Conservation (phyloP, 1,284 basidiomycete genomes). For the Sanguinoderma infundibulare region DNA sequence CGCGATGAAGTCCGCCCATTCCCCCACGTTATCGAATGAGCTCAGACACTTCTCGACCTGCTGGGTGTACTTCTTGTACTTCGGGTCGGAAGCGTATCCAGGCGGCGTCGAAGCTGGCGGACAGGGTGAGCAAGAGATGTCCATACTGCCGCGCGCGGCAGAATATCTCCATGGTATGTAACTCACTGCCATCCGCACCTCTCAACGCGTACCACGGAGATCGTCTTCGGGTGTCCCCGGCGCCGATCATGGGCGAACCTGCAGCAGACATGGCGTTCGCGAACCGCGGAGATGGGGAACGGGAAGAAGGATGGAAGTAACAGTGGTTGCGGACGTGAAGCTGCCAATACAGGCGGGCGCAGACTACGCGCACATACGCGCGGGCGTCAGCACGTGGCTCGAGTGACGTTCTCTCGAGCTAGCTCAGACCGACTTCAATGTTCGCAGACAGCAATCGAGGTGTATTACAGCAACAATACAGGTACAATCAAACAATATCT, state of each 20-base stretch:
- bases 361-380: slow-evolving; percentile 2
- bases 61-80: slow-evolving; percentile 93
- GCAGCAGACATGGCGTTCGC: slow-evolving; percentile 24
- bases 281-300: background rate
- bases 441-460: background rate
- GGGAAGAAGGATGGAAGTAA: background rate
- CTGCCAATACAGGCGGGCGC: background rate
- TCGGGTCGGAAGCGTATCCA: slow-evolving; percentile 79
- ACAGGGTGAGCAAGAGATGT: background rate
- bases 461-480: background rate
- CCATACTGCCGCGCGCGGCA: background rate
- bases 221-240: slow-evolving; percentile 18
- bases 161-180: background rate
- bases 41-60: slow-evolving; percentile 92
- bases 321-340: slow-evolving; percentile 1
- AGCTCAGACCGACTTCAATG: too few species aligned
- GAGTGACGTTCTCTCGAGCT: too few species aligned
- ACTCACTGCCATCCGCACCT: slow-evolving; percentile 27
- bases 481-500: background rate
- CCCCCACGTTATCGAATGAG: slow-evolving; percentile 95
- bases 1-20: slow-evolving; percentile 99
- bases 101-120: slow-evolving; percentile 36
- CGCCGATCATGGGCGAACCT: slow-evolving; percentile 22
- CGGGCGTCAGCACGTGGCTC: slow-evolving; percentile 11
- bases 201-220: slow-evolving; percentile 26